Evolutionary conservation across 1,284 basidiomycete species (phyloP), one percentile per base, ranked within the genome.

Genomic region (Moniliophthora roreri): DNA sequence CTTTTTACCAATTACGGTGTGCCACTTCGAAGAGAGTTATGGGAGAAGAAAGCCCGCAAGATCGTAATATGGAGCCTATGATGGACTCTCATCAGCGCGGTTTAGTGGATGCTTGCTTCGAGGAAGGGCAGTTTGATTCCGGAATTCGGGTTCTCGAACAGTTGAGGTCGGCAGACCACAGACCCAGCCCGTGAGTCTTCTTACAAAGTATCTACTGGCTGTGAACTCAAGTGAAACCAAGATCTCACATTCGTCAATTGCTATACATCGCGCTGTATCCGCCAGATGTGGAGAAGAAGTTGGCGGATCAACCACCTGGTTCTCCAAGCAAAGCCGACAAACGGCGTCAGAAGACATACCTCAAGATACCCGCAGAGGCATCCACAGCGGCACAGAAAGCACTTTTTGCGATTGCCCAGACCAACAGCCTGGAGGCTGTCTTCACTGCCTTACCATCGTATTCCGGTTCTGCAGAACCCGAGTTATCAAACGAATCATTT

Each of bases 111-210:
- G 80, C 75, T 42, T 84, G 81, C 55, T 80, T 90, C 36, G 87
- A 90, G 59, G 87, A 90, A 63, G 81, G 82, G 16, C 85, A 89
- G 57, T 88, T 85, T 58, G 80, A 85, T 57, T 72, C 79, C 7
- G 87, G 82, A 1, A 82, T 88, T 23, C 68, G 73, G 9, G 66
- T 79, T 16, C 73, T 90, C 0, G 79, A 81, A 55, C 81, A 84
- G 52, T 66, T 89, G 4, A 80, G 83, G 49, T 79, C 79, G 3
- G 62, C 76, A n/a, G 68, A 73, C 20, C 75, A 74, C 65, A 79
- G 65, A 48, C 85, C 85, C 9, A 74, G 78, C 2, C 60, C 69
- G 85, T 85, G 63, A 64, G 84, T 70, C 39, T 51, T 58, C 52
- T 23, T 42, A 23, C 46, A 56, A 28, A 44, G 58, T 56, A 52